Evolutionary conservation across 768 basidiomycete species (phyloP).

Genomic region (Leccinum truebloodii): DNA sequence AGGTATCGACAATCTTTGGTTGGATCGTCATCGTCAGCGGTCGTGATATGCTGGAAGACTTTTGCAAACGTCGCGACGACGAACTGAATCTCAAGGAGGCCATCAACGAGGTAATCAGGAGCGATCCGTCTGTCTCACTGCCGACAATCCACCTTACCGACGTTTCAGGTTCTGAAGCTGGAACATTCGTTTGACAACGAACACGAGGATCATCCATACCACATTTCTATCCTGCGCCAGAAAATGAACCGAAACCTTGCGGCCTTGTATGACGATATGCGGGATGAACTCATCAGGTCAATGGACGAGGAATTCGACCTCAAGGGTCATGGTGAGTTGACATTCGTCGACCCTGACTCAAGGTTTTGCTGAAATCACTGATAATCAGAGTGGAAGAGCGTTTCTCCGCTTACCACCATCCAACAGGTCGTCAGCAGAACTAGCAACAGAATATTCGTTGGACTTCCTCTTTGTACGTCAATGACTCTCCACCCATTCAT

Average conservation of each 20-base stretch:
- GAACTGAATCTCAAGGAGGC: conserved; percentile 37
- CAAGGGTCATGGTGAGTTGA: conserved; percentile 17
- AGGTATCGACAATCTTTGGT: conserved; percentile 25
- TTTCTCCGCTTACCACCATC: background rate
- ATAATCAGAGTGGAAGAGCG: conserved; percentile 16
- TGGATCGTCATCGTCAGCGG: conserved; percentile 44
- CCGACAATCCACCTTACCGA: background rate
- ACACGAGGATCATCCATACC: conserved; percentile 33
- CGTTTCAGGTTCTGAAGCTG: conserved; percentile 36
- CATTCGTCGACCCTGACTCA: background rate
- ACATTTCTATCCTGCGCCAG: conserved; percentile 30
- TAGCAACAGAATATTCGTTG: conserved; percentile 13
- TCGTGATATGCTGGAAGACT: conserved; percentile 38
- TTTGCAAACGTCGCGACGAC: conserved; percentile 42
- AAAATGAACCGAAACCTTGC: conserved; percentile 41
- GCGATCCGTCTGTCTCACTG: background rate
- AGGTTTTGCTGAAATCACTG: background rate
- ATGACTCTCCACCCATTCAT: background rate
- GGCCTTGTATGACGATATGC: conserved; percentile 38
- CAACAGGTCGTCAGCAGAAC: conserved; percentile 11
- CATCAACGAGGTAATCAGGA: background rate
- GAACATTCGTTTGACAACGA: conserved; percentile 39
- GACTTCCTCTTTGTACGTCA: conserved; percentile 19
- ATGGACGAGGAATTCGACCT: conserved; percentile 39
- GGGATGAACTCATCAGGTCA: conserved; percentile 43